Base-by-base conservation (phyloP, 148 eudicot genomes). In the Vaccinium vitisidaea region DNA sequence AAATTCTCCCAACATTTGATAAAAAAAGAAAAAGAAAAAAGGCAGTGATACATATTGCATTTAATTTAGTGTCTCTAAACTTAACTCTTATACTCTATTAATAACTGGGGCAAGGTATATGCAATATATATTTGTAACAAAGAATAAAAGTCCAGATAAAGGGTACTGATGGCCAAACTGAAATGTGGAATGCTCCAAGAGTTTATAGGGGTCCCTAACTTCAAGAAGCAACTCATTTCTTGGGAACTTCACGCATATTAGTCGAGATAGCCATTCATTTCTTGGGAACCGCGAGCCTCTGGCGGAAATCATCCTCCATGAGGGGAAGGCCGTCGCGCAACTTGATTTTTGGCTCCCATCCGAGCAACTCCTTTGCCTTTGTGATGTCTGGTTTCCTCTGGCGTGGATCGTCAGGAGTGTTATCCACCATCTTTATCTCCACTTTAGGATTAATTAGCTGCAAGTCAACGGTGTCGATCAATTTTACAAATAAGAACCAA, bases 381-480 rank as follows among this genome's bases (percentile, higher is more conserved):
- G 95, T 87, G 84, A 95, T 96, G 84, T 91, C 95, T 0, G 99
- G 99, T 70, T 94, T 95, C 87, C 99, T 93, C 71, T 96, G 98
- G 74, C 97, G 92, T 16, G 99, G 99, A 88, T 96, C 97, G 80
- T 96, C 98, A 0, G 98, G 98, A 4, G 98, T 95, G 87, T 96
- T 95, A 80, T 96, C 98, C 83, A 92, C 97, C 12, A 86, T 78
- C 49, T 85, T 80, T 82, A 96, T 96, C 86, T 93, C 80, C 88
- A 95, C 93, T 1, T 93, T 70, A 52, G 95, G 98, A 82, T 92
- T 94, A 82, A 95, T 93, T 74, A 95, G 85, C 99, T 96, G 94
- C 87, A 90, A 83, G 79, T 36, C 9, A 59, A 50, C 63, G 75
- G 55, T 5, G 13, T 1, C 21, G 30, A 49, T 7, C 56, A n/a